These are phyloP conservation scores for Erythrophleum fordii DNA, from an alignment of 306 rosid genomes.

Conservation along the genomic window DNA sequence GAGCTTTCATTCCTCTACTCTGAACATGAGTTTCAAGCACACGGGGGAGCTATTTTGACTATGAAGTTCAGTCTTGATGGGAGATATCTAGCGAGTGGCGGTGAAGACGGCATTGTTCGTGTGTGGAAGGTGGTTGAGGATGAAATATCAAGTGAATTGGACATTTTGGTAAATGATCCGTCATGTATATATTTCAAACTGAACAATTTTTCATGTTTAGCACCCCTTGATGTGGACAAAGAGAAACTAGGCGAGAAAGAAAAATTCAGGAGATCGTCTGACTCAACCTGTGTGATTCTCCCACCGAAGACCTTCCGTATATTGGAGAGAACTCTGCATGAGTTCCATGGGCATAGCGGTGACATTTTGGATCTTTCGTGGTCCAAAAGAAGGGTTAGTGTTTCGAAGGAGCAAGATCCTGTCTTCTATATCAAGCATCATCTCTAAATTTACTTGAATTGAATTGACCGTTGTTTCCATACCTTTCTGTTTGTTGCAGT, in stretches of 20 bases:
- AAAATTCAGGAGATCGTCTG: slow-evolving; percentile 56
- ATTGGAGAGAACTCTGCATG: slow-evolving; percentile 72
- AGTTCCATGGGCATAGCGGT: slow-evolving; percentile 69
- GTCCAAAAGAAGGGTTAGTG: no score
- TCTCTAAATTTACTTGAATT: slow-evolving; percentile 28
- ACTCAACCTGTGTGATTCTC: slow-evolving; percentile 72
- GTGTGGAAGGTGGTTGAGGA: slow-evolving; percentile 82
- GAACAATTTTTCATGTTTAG: slow-evolving; percentile 56
- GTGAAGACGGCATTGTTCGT: slow-evolving; percentile 77
- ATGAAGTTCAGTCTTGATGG: slow-evolving; percentile 94
- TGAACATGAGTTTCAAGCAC: slow-evolving; percentile 77
- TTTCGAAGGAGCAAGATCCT: slow-evolving; percentile 29
- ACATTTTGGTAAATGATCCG: slow-evolving; percentile 58
- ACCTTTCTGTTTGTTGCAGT: slow-evolving; percentile 50
- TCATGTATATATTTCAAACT: slow-evolving; percentile 69
- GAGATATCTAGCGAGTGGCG: slow-evolving; percentile 78
- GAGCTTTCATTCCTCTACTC: slow-evolving; percentile 76
- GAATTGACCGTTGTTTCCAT: background rate
- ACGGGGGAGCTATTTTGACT: slow-evolving; percentile 71
- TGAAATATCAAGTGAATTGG: slow-evolving; percentile 53
- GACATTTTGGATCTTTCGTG: slow-evolving; percentile 88
- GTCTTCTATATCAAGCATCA: slow-evolving; percentile 7
- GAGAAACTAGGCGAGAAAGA: slow-evolving; percentile 49
- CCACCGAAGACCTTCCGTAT: slow-evolving; percentile 76
- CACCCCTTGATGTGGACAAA: slow-evolving; percentile 54